Evolutionary conservation across 1,139 yeast genomes (phyloP).

Genomic region (Pichia sp.): DNA sequence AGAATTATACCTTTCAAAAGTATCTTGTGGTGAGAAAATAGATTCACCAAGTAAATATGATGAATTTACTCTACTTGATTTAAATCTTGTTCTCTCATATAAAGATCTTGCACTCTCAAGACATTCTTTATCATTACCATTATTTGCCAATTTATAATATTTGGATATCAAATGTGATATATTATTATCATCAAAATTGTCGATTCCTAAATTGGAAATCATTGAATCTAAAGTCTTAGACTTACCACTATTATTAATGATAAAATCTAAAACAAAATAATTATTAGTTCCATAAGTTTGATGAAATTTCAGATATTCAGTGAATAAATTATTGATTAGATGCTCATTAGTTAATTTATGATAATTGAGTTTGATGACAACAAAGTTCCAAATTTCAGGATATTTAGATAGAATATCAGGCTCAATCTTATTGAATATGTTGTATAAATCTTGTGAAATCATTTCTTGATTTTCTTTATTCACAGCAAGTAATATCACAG

Average conservation of each 20-base stretch:
- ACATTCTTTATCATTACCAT: conserved; percentile 10
- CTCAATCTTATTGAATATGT: conserved; percentile 18
- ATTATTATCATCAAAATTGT: conserved; percentile 22
- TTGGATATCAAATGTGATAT: conserved; percentile 21
- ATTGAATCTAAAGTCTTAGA: conserved; percentile 13
- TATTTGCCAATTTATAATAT: conserved; percentile 20
- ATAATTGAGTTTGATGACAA: conserved; percentile 20
- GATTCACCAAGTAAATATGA: conserved; percentile 38
- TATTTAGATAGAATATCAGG: conserved; percentile 15
- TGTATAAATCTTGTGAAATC: conserved; percentile 16
- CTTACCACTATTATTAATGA: conserved; percentile 17
- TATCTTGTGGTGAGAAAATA: conserved; percentile 30
- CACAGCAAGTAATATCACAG: conserved; percentile 20
- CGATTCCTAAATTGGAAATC: conserved; percentile 7
- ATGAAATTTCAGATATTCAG: conserved; percentile 14
- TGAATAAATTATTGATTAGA: conserved; percentile 14
- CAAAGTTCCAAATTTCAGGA: conserved; percentile 27
- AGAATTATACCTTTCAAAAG: conserved; percentile 32
- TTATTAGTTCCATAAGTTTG: conserved; percentile 10
- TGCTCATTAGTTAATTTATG: conserved; percentile 16
- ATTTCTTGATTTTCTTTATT: conserved; percentile 8
- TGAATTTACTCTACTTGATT: conserved; percentile 21
- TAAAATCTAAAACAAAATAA: conserved; percentile 19
- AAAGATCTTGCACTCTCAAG: conserved; percentile 21
- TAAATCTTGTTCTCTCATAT: conserved; percentile 12